Evolutionary conservation across 1,284 basidiomycete genomes (phyloP).

Genomic region (Leccinum subfulvum): DNA sequence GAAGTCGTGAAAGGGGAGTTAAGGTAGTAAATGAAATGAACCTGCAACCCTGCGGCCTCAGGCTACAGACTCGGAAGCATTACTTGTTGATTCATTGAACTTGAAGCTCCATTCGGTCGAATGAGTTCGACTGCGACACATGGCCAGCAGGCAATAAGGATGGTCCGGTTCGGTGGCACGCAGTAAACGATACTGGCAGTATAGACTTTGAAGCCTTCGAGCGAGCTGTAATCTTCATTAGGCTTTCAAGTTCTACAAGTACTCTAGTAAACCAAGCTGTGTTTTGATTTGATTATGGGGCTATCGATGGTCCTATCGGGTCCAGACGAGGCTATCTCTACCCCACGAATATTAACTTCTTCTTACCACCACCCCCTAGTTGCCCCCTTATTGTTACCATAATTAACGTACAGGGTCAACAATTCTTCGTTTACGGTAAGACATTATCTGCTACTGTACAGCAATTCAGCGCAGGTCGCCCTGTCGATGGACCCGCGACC

Average conservation of each 20-base stretch:
- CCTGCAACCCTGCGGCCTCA: background rate
- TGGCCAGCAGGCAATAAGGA: background rate
- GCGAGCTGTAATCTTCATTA: background rate
- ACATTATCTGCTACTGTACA: background rate
- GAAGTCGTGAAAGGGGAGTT: background rate
- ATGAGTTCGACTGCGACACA: background rate
- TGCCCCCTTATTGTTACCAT: background rate
- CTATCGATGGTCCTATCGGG: background rate
- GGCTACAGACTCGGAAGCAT: background rate
- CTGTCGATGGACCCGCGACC: background rate
- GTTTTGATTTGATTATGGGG: background rate
- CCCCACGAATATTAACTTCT: background rate
- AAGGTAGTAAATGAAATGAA: background rate
- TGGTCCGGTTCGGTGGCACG: background rate
- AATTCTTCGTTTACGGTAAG: background rate
- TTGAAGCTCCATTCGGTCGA: background rate
- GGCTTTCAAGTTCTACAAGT: background rate
- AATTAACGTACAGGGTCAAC: background rate
- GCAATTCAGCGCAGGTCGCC: background rate
- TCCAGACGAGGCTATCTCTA: background rate
- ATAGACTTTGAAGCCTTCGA: background rate
- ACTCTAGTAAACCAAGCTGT: background rate
- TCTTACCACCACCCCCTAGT: background rate
- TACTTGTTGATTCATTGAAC: background rate
- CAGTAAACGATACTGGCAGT: background rate